Evolutionary conservation across 768 basidiomycete genomes (phyloP).

Genomic region (Leccinellum luteum): DNA sequence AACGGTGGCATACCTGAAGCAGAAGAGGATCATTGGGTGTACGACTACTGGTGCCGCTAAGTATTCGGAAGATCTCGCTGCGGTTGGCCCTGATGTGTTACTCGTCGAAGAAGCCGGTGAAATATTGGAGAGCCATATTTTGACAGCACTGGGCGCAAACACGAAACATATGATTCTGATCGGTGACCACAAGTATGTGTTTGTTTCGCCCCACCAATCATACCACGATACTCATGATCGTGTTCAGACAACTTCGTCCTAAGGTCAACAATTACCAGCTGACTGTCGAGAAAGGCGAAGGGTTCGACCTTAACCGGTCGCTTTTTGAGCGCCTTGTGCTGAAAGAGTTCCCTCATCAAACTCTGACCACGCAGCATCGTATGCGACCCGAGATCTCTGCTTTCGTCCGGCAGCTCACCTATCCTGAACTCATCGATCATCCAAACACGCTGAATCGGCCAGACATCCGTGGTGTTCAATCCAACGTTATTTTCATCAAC

Average conservation of each 20-base stretch:
- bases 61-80: conserved; percentile 47
- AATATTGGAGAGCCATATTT: conserved; percentile 64
- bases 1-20: conserved; percentile 35
- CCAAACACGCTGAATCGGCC: conserved; percentile 46
- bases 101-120: conserved; percentile 76
- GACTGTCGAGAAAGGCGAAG: conserved; percentile 69
- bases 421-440: conserved; percentile 65
- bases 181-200: conserved; percentile 65
- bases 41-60: conserved; percentile 73
- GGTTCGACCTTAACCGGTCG: conserved; percentile 64
- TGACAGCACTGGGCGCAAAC: conserved; percentile 52
- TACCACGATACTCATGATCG: not conserved
- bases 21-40: conserved; percentile 62
- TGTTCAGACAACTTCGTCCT: conserved; percentile 61
- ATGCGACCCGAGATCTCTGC: conserved; percentile 77
- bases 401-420: conserved; percentile 60
- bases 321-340: conserved; percentile 69
- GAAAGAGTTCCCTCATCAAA: conserved; percentile 59
- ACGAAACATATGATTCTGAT: conserved; percentile 63
- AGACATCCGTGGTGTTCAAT: conserved; percentile 51
- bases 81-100: conserved; percentile 48
- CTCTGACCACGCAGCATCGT: conserved; percentile 58
- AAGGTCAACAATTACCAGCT: conserved; percentile 66
- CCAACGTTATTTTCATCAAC: conserved; percentile 62
- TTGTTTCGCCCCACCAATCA: not conserved